Evolutionary conservation across 2,329 filamentous ascomycete genomes (phyloP), one percentile per base, ranked within the genome.

Genomic region (Westerdykella aurantiaca): DNA sequence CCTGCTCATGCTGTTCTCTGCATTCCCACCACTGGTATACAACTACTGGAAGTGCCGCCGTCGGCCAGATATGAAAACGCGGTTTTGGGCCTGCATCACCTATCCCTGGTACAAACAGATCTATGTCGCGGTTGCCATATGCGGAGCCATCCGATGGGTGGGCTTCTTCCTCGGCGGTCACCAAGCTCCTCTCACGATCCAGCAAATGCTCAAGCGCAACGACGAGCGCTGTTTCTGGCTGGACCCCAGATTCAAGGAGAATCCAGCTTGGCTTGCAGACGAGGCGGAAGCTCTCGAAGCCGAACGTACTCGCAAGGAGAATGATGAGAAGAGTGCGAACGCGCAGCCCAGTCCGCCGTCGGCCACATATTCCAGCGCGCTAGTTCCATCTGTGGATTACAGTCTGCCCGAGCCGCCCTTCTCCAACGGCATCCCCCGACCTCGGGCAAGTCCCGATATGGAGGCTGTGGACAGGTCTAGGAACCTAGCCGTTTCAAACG

Each of bases 141-240:
- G 46, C 23, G 51, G 51, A 7, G 50, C 50, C 31, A 41, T 54
- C 17, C 43, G 51, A 3, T 37, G 47, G 12, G 44, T 49, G 1
- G 23, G 44, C 13, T 54, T 42, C 31, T 54, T 47, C 22, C 33
- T 48, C 16, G 49, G 51, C 7, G 51, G 49, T 11, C 51, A 54
- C 22, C 39, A 45, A 13, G 40, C 35, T 6, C 50, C 49, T 6
- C 43, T 43, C 22, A 52, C 51, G 7, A 48, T 52, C 31, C 39
- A 46, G 21, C 42, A 46, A 18, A 54, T 54, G 51, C 21, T 54
- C 22, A 46, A 48, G n/a, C 41, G 47, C 16, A 39, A 43, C 7
- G 51, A 54, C 17, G 41, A 46, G 14, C 42, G 48, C 29, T 44
- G 42, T 1, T 43, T 54, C n/a, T 54, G 51, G 51, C 47, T 52